Evolutionary conservation across 2,329 filamentous ascomycete genomes (phyloP).

Genomic region (Aspergillus sergii): DNA sequence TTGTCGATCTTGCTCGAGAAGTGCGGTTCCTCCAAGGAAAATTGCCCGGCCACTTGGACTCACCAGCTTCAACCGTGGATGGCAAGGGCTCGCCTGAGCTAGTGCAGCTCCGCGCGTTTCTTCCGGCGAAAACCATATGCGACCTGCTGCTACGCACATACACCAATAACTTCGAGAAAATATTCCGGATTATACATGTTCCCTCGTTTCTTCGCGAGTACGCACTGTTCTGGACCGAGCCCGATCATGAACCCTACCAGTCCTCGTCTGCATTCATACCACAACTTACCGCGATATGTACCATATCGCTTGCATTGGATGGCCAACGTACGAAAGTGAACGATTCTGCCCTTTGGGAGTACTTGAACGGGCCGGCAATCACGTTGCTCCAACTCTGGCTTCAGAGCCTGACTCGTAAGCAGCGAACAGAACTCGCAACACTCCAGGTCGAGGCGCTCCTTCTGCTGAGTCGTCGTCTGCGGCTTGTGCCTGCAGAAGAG

Average conservation of each 20-base stretch:
- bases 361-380: conserved; percentile 19
- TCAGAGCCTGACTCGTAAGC: conserved; percentile 22
- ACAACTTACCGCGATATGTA: conserved; percentile 21
- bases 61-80: conserved; percentile 20
- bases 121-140: conserved; percentile 21
- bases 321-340: conserved; percentile 3
- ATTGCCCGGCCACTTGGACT: conserved; percentile 11
- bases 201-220: conserved; percentile 23
- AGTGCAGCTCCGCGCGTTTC: conserved; percentile 10
- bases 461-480: conserved; percentile 19
- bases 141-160: conserved; percentile 22
- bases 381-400: conserved; percentile 19
- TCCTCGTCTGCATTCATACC: conserved; percentile 16
- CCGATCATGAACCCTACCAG: conserved; percentile 11
- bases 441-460: conserved; percentile 23
- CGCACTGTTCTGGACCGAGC: conserved; percentile 16
- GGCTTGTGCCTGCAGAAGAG: conserved; percentile 17
- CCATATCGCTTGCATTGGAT: conserved; percentile 8
- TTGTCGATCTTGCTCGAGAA: conserved; percentile 25
- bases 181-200: conserved; percentile 23
- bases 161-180: conserved; percentile 23
- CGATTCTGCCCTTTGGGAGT: conserved; percentile 17
- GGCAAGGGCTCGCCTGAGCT: conserved; percentile 19
- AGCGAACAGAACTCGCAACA: conserved; percentile 21
- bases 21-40: conserved; percentile 29